phyloP scores from a whole-genome alignment of 139 green algal genomes.

The Chlorella ohadii region DNA sequence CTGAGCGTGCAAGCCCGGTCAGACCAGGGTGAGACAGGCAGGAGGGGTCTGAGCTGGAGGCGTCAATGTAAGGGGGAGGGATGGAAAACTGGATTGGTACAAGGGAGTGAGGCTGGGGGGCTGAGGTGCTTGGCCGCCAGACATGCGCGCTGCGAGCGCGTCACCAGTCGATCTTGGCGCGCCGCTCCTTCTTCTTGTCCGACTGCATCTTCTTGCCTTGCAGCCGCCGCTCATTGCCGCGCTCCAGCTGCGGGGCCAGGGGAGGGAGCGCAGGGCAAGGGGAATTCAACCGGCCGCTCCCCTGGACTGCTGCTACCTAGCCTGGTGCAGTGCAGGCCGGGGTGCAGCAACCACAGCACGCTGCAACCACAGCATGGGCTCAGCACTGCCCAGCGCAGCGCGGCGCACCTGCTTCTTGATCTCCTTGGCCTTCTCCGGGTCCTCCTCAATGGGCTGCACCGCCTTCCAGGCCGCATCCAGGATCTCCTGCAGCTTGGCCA shows the following conservation, averaged over 20 bases:
- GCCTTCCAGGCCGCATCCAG: conserved; percentile 82
- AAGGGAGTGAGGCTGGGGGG: no score
- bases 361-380: not conserved
- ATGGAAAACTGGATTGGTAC: no score
- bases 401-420: conserved; percentile 60
- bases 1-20: no score
- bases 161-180: conserved; percentile 68
- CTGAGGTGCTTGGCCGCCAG: no score
- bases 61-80: no score
- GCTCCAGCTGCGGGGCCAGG: conserved; percentile 69
- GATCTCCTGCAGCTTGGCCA: conserved; percentile 90
- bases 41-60: no score
- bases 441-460: conserved; percentile 74
- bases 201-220: conserved; percentile 80
- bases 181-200: conserved; percentile 83
- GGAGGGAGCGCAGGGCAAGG: no score
- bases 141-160: not conserved
- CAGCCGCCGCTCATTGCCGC: conserved; percentile 80
- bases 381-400: not conserved
- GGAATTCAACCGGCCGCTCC: no score
- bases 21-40: no score
- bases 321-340: no score
- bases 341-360: no score
- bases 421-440: conserved; percentile 84
- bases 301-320: no score